Base-by-base conservation (phyloP, 169 alveolate species). In the Eimeria sp. region DNA sequence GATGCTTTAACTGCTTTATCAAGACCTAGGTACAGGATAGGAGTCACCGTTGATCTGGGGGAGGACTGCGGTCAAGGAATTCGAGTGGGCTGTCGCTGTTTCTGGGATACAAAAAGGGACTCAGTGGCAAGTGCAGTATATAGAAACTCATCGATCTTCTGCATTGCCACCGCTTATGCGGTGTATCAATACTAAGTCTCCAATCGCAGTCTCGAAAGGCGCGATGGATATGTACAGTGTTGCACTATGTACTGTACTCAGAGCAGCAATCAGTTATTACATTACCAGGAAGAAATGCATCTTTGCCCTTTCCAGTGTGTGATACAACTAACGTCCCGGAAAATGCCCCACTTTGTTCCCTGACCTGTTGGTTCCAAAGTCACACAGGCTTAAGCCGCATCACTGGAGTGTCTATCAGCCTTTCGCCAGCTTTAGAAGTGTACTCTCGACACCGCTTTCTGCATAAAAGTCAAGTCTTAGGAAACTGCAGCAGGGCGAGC, bases 51-150 rank as follows among this genome's bases (percentile, higher is more conserved):
- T 22, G 93, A 61, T 49, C 82, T 86, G 49, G 93, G 82, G 43
- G 93, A 86, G 54, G 93, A 86, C 49, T 86, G 93, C 83, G 93
- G 93, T 14, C 93, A 86, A 63, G 93, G 93, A 20, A 49, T 63
- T 63, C 93, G 93, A 58, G 93, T 86, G 61, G 93, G 93, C 11
- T 63, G 67, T 22, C 93, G 93, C 49, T 86, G 93, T 30, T 86
- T 86, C 49, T 86, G 93, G 93, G 82, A 86, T 40, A 61, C n/a
- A 22, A 43, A 86, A 30, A 86, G 83, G 30, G 93, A 86, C 43
- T 86, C 93, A 58, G 25, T 61, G 82, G 82, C 93, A 4, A 61
- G 65, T n/a, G 78, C 93, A 9, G 65, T 86, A 18, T 86, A 86
- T 22, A 58, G 83, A 45, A 61, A 63, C 73, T 40, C 93, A 25